Conservation (phyloP, 2,329 filamentous ascomycete genomes). For the Elsinoe fawcettii region DNA sequence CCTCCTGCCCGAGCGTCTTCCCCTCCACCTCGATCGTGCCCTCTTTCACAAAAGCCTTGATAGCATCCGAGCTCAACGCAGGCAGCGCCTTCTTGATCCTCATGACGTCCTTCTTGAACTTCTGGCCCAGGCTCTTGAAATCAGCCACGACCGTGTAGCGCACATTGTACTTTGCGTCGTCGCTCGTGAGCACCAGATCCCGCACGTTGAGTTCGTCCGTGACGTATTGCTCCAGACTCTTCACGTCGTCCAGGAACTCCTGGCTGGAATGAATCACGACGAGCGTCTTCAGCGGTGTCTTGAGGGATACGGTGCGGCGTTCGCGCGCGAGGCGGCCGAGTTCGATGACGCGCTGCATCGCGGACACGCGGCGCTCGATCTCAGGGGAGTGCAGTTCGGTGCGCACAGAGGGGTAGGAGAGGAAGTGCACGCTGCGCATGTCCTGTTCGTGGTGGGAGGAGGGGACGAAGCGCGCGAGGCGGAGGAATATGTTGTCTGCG, state of each 20-base stretch:
- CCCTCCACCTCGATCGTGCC: constrained; percentile 77
- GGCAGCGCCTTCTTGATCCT: constrained; percentile 89
- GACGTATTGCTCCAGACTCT: constrained; percentile 79
- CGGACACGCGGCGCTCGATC: constrained; percentile 75
- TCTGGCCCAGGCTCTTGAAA: constrained; percentile 92
- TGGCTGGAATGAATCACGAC: constrained; percentile 79
- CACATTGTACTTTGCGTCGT: constrained; percentile 87
- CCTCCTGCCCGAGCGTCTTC: constrained; percentile 72
- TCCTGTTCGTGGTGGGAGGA: constrained; percentile 60
- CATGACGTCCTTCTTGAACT: constrained; percentile 88
- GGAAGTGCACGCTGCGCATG: constrained; percentile 81
- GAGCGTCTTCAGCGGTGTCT: constrained; percentile 82
- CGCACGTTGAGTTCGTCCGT: constrained; percentile 85
- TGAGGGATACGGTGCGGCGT: constrained; percentile 73
- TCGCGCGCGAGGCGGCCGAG: constrained; percentile 80
- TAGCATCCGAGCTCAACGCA: constrained; percentile 66
- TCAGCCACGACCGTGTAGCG: constrained; percentile 85
- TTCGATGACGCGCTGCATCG: constrained; percentile 91
- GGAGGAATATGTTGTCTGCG: constrained; percentile 86
- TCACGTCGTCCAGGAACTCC: constrained; percentile 78
- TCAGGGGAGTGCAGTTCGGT: constrained; percentile 79
- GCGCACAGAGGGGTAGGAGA: constrained; percentile 80
- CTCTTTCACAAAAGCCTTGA: constrained; percentile 66
- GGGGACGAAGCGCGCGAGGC: constrained; percentile 74
- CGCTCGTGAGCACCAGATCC: constrained; percentile 72